Evolutionary conservation across 129 eudicot species (phyloP), one percentile per base, ranked within the genome.

Genomic region (Calendula officinalis): DNA sequence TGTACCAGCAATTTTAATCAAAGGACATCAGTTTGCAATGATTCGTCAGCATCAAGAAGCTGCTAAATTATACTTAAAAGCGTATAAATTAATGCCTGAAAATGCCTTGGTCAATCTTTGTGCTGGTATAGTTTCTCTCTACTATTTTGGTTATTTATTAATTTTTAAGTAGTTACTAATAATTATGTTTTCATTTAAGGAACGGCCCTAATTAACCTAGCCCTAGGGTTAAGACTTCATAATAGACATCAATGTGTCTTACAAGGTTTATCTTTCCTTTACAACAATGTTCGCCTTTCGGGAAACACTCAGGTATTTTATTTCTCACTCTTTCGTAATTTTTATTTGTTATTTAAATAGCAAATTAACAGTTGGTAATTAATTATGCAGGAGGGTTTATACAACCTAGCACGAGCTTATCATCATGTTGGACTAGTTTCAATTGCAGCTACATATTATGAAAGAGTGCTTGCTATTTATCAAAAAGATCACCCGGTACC

Each of bases 61-160:
- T 75, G 96, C 96, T 47, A 84, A 82, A 60, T 81, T 79, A 35
- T 91, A 91, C 70, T 75, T 91, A 57, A 84, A 88, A 83, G 98
- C 98, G 5, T 78, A 91, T 73, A 88, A 83, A 69, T 81, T 82
- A 60, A 87, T 87, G 95, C 96, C 98, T 0, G 91, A 91, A 32
- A 80, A 61, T 76, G 83, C 91, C 51, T 67, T 91, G 80, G 61
- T 91, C 74, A 91, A 91, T 81, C 96, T 91, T 35, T 87, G 94
- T 60, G 96, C 32, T 8, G 98, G 98, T 90, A 81, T 67, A 58
- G 9, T 32, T 49, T 67, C 12, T 50, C 47, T 56, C 9, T 8
- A 34, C 40, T 44, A 12, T 36, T n/a, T 22, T 5, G 37, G 8
- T 59, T 59, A n/a, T 46, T 17, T 16, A 39, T 12, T 37, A 46